Evolutionary conservation across 441 rosid genomes (phyloP), one percentile per base, ranked within the genome.

Genomic region (Adansonia grandidieri): DNA sequence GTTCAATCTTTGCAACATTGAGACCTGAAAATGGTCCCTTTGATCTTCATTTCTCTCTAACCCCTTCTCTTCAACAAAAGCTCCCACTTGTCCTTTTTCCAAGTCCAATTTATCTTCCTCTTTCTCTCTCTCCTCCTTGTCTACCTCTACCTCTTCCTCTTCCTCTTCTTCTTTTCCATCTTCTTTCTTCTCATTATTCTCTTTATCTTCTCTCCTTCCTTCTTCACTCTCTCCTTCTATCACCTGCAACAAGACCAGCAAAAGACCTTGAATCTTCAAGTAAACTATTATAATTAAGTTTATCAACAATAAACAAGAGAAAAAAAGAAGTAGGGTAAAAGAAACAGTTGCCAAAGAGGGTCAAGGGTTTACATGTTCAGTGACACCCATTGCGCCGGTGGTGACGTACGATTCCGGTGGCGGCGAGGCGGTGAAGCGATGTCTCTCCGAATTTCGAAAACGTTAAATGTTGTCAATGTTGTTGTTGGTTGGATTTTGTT

Each of bases 1-100:
- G 82, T 92, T 91, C 64, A 96, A 70, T 74, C 89, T 91, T 56
- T 85, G 95, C 85, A 96, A 65, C 90, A 89, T 87, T 32, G 97
- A 80, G 10, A 71, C 60, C 75, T 84, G 85, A 63, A 77, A 69
- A 77, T 58, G 80, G 61, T 57, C 75, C 1, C 75, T 61, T 58
- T 69, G 61, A 6, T 68, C 75, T 15, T 62, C 72, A 19, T 22
- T 40, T 56, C 74, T 73, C 77, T 73, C 81, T 4, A 48, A 53
- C 11, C 56, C 48, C 50, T 40, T 61, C 51, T 70, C 75, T 58
- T 70, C 22, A 15, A 17, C 70, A 47, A 42, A 47, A 77, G 8
- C 62, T 58, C 19, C 75, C 7, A 9, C 69, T 24, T 47, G 1
- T 47, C 75, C 75, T 69, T 58, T 70, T 40, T 77, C 80, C 68